Evolutionary conservation across 2,329 filamentous ascomycete species (phyloP), one percentile per base, ranked within the genome.

Genomic region (Pyrenophora seminiperda): DNA sequence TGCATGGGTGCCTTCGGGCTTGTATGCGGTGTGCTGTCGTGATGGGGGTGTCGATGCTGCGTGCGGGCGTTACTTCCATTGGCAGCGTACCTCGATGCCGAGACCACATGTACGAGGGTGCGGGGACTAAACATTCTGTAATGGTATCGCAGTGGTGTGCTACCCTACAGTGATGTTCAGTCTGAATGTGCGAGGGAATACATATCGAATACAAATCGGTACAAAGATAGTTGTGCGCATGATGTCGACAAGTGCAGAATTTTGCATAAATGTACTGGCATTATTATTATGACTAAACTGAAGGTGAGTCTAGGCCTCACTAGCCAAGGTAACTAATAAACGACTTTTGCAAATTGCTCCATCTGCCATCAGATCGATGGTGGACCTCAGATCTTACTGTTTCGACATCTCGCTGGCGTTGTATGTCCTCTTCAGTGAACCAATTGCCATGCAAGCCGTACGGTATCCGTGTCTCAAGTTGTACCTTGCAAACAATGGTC

Each of bases 381-480:
- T 55, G 40, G 37, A 59, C 53, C 46, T 65, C 49, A 6, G 41
- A 48, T 49, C 66, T 63, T 22, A 69, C 20, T 15, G 31, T 56
- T 41, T 60, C 54, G 9, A 72, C 59, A 7, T 46, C 45, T 43
- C 69, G 61, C 47, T 74, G 72, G 13, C 44, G 44, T 49, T 49
- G 39, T 41, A 74, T 73, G 50, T 69, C 57, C 38, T 65, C 62
- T 44, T 73, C 70, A 7, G 53, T 66, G 30, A 74, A 74, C 71
- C 71, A 74, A 45, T 69, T 72, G 9, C 72, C 71, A 50, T 74
- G 87, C 40, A 90, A 69, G 0, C 87, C 86, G 60, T 90, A 90
- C 0, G 87, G 86, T 0, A 90, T 85, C 10, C 87, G 72, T 58
- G 88, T 85, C 2, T 85, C 86, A 27, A 90, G 71, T 15, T 72